phyloP scores from a whole-genome alignment of 345 rosid species.

The Microthlaspi erraticum region DNA sequence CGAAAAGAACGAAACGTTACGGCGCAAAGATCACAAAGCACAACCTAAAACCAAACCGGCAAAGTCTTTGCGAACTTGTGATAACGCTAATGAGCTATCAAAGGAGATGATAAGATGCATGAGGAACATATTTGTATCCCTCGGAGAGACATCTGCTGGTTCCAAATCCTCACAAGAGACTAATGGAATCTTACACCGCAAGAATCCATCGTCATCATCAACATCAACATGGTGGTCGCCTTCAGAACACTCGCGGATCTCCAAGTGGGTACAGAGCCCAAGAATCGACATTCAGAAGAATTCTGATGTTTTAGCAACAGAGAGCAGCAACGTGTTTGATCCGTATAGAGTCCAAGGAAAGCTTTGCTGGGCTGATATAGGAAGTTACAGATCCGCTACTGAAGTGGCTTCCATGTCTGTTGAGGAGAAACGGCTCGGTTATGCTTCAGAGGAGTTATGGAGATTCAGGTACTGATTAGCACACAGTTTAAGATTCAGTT shows the following conservation, averaged over 20 bases:
- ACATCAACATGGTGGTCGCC: constrained; percentile 45
- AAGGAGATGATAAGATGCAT: constrained; percentile 94
- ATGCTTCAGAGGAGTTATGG: constrained; percentile 50
- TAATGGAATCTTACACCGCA: constrained; percentile 12
- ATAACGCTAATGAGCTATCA: constrained; percentile 48
- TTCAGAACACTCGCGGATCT: constrained; percentile 45
- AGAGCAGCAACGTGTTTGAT: constrained; percentile 39
- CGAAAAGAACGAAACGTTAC: constrained; percentile 9
- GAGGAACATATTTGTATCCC: constrained; percentile 86
- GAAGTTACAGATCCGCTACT: constrained; percentile 45
- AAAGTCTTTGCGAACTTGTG: constrained; percentile 30
- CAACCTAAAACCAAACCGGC: constrained; percentile 34
- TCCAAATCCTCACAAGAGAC: constrained; percentile 52
- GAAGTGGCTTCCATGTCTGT: constrained; percentile 49
- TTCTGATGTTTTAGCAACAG: constrained; percentile 41
- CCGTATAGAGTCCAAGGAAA: constrained; percentile 43
- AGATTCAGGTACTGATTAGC: constrained; percentile 41
- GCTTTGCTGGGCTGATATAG: constrained; percentile 45
- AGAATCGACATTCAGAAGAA: constrained; percentile 41
- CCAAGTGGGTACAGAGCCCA: constrained; percentile 47
- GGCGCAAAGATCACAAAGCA: constrained; percentile 31
- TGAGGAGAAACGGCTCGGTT: constrained; percentile 45
- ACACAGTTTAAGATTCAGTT: background rate
- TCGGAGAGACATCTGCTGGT: constrained; percentile 72
- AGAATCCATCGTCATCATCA: constrained; percentile 34